Percentiles rank a stretch among this genome's conserved stretches.
Evolutionary conservation across 2,329 filamentous ascomycete genomes (phyloP).

Genomic region (Colletotrichum falcatum): DNA sequence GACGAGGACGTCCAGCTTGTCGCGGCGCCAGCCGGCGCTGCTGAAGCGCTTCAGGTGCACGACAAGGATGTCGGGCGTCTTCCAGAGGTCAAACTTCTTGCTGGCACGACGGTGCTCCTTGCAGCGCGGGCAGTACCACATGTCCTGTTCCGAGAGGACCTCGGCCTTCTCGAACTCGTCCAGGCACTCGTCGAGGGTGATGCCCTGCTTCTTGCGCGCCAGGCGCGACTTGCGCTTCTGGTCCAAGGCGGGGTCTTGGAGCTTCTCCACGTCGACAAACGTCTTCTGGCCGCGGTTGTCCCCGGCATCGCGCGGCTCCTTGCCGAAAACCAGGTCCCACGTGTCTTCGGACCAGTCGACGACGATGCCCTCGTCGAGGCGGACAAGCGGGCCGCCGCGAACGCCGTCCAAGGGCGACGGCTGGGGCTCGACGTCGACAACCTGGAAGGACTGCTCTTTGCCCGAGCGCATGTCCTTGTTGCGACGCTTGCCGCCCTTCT

Average conservation of each 20-base stretch:
- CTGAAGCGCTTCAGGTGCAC: constrained; percentile 97
- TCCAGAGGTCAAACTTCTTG: constrained; percentile 98
- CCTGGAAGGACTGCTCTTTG: constrained; percentile 52
- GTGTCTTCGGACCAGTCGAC: constrained; percentile 85
- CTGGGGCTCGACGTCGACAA: constrained; percentile 42
- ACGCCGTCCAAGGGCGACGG: constrained; percentile 43
- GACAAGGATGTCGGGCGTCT: constrained; percentile 92
- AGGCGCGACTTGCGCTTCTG: constrained; percentile 73
- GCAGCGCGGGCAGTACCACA: constrained; percentile 97
- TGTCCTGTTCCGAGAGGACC: constrained; percentile 92
- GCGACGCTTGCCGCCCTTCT: constrained; percentile 62
- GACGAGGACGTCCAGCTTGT: constrained; percentile 92
- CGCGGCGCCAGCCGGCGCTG: constrained; percentile 81
- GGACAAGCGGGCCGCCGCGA: constrained; percentile 73
- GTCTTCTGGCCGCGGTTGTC: constrained; percentile 71
- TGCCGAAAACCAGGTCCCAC: constrained; percentile 77
- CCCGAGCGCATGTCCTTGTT: constrained; percentile 55
- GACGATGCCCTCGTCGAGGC: constrained; percentile 85
- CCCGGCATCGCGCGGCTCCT: constrained; percentile 53
- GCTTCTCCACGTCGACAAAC: constrained; percentile 63
- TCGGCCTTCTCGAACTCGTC: constrained; percentile 96
- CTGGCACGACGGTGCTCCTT: constrained; percentile 92
- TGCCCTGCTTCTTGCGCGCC: constrained; percentile 68
- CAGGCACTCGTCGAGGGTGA: constrained; percentile 89
- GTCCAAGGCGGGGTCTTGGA: constrained; percentile 74